phyloP scores from a whole-genome alignment of 2,329 filamentous ascomycete genomes.

The Epichloe bromicola region DNA sequence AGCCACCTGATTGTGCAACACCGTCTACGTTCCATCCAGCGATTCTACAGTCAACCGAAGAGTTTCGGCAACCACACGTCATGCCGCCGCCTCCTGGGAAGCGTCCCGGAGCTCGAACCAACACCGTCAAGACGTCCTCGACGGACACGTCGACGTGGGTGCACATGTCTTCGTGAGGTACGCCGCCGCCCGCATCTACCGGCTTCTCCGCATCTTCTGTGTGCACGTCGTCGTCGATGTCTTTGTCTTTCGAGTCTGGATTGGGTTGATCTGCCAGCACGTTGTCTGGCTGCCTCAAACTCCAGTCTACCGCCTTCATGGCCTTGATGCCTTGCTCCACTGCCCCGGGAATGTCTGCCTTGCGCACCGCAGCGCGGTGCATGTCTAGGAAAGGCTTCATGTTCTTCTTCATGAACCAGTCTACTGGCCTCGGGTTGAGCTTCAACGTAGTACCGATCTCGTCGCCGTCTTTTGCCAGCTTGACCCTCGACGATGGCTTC shows the following conservation, averaged over 20 bases:
- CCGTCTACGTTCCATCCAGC: not conserved
- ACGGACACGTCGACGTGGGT: not conserved
- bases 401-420: constrained; percentile 3
- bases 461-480: constrained; percentile 9
- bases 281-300: not conserved
- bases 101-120: constrained; percentile 13
- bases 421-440: constrained; percentile 7
- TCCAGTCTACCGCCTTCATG: not conserved
- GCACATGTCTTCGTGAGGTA: not conserved
- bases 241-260: not conserved
- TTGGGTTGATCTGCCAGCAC: not conserved
- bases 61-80: constrained; percentile 11
- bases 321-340: not conserved
- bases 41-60: constrained; percentile 8
- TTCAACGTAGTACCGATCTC: constrained; percentile 19
- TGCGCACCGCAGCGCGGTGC: not conserved
- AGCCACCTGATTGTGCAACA: not conserved
- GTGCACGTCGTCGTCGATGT: not conserved
- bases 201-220: not conserved
- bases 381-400: not conserved
- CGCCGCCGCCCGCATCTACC: not conserved
- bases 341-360: not conserved
- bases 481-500: constrained; percentile 16
- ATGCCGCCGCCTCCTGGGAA: constrained; percentile 20
- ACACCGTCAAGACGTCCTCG: constrained; percentile 4